phyloP scores from a whole-genome alignment of 1,284 basidiomycete genomes.

The Heliocybe sulcata region DNA sequence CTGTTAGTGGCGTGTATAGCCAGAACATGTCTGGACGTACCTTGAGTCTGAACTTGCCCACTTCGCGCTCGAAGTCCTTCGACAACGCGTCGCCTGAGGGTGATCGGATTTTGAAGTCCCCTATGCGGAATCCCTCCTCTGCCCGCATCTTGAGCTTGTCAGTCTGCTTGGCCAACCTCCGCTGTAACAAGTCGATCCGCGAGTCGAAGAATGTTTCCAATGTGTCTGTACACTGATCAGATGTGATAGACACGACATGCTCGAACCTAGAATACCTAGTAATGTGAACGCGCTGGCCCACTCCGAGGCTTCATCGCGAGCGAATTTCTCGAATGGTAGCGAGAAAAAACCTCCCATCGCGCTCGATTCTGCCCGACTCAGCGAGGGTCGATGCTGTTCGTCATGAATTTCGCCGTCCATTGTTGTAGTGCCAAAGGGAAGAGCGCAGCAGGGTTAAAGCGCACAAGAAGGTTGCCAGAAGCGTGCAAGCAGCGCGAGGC shows the following conservation, averaged over 20 bases:
- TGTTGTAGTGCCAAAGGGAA: too few relatives aligned
- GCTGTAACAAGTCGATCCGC: constrained; percentile 82
- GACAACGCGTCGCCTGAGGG: constrained; percentile 58
- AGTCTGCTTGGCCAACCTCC: constrained; percentile 80
- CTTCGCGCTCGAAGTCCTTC: constrained; percentile 79
- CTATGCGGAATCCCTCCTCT: constrained; percentile 45
- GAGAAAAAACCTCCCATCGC: constrained; percentile 38
- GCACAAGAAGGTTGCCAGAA: too few relatives aligned
- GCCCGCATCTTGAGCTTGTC: constrained; percentile 77
- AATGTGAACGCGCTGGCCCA: constrained; percentile 62
- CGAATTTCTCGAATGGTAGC: constrained; percentile 43
- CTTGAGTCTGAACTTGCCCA: constrained; percentile 73
- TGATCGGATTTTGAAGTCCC: constrained; percentile 56
- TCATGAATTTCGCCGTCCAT: too few relatives aligned
- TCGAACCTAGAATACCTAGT: constrained; percentile 38
- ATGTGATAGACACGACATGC: constrained; percentile 8
- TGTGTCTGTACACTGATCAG: constrained; percentile 46
- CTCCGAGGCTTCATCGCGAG: constrained; percentile 44
- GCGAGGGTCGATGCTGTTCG: constrained; percentile 2
- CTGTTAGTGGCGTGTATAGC: background rate
- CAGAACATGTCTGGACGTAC: constrained; percentile 22
- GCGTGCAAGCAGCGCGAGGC: too few relatives aligned
- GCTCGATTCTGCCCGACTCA: constrained; percentile 8
- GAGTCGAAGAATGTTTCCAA: constrained; percentile 89
- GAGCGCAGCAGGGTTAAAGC: too few relatives aligned